A percentile compares a stretch with the other conserved stretches of the same genome.
phyloP scores from a whole-genome alignment of 2,329 filamentous ascomycete genomes.

The Dactylellina parvicollis region DNA sequence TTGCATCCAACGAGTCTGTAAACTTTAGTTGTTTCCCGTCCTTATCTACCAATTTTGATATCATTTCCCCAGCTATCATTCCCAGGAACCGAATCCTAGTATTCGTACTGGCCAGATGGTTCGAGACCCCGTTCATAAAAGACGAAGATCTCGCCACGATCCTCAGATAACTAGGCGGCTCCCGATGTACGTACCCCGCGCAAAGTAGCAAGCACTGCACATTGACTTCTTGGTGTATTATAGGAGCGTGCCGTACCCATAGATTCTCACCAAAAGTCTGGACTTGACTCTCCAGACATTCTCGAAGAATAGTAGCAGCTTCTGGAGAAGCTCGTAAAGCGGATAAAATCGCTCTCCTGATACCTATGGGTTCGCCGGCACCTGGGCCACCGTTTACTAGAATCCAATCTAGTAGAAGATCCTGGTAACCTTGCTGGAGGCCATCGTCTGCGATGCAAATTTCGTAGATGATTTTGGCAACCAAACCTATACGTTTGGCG shows the following conservation, averaged over 20 bases:
- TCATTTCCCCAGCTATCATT: slow-evolving; percentile 82
- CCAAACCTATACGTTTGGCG: slow-evolving; percentile 26
- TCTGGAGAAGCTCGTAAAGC: slow-evolving; percentile 67
- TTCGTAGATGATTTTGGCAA: slow-evolving; percentile 38
- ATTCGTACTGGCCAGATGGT: slow-evolving; percentile 81
- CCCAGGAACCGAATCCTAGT: slow-evolving; percentile 80
- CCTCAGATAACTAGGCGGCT: slow-evolving; percentile 72
- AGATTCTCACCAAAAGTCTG: slow-evolving; percentile 79
- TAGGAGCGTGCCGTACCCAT: slow-evolving; percentile 84
- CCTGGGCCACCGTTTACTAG: slow-evolving; percentile 72
- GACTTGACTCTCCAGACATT: slow-evolving; percentile 39
- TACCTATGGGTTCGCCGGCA: slow-evolving; percentile 71
- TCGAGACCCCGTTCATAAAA: slow-evolving; percentile 84
- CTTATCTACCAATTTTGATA: slow-evolving; percentile 68
- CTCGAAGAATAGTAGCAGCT: slow-evolving; percentile 25
- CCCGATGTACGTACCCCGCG: slow-evolving; percentile 78
- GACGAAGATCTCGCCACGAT: slow-evolving; percentile 75
- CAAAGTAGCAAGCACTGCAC: slow-evolving; percentile 80
- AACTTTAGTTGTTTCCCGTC: slow-evolving; percentile 78
- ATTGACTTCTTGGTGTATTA: slow-evolving; percentile 88
- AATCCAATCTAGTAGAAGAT: slow-evolving; percentile 72
- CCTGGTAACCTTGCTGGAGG: slow-evolving; percentile 62
- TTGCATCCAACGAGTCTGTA: slow-evolving; percentile 83
- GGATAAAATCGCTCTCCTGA: slow-evolving; percentile 74
- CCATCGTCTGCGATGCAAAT: slow-evolving; percentile 43